Evolutionary conservation across 306 rosid genomes (phyloP).

Genomic region (Acmispon strigosus): DNA sequence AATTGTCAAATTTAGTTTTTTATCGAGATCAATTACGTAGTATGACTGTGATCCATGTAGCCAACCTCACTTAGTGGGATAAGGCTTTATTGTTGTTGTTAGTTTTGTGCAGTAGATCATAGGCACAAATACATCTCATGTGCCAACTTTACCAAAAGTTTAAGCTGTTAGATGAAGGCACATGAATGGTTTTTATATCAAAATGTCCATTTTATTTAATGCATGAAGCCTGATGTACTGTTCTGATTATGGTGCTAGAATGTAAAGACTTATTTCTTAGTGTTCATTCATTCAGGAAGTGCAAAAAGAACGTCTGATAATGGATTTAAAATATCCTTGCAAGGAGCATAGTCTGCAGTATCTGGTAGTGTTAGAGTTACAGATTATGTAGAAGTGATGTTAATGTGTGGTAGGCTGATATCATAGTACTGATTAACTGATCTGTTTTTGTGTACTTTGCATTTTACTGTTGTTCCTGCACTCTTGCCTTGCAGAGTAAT

Average conservation of each 20-base stretch:
- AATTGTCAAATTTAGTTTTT: slow-evolving; percentile 15
- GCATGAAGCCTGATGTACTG: not conserved
- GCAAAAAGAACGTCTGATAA: not conserved
- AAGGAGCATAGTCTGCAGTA: not conserved
- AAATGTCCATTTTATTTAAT: not conserved
- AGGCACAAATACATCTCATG: not conserved
- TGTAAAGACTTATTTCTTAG: not conserved
- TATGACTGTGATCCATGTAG: too few species aligned
- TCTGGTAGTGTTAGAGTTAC: not conserved
- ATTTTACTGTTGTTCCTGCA: not conserved
- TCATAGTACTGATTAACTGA: not conserved
- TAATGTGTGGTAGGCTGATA: not conserved
- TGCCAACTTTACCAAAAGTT: not conserved
- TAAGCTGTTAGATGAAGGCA: not conserved
- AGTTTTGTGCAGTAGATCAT: not conserved
- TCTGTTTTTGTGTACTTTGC: slow-evolving; percentile 3
- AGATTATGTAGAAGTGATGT: not conserved
- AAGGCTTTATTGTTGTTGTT: too few species aligned
- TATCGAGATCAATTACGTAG: too few species aligned
- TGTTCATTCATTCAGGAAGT: not conserved
- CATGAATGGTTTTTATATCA: not conserved
- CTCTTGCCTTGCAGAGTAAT: not conserved
- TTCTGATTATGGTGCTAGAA: not conserved
- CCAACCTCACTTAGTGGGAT: too few species aligned
- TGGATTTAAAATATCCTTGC: not conserved